Conservation (phyloP, 176 grass and related monocot species). For the Neostapfia colusana region DNA sequence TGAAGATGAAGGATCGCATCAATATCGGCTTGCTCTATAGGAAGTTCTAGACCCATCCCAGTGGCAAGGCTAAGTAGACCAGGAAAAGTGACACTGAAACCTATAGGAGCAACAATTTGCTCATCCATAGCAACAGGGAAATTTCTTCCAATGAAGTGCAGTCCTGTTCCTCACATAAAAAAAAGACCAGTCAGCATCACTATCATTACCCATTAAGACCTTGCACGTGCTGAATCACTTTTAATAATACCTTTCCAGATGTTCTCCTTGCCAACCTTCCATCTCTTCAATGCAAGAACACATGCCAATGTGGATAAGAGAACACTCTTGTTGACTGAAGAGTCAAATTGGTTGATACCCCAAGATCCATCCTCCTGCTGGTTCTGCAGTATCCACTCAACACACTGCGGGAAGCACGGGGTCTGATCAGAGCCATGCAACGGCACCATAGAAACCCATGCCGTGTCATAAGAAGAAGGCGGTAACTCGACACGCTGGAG, state of each 20-base stretch:
- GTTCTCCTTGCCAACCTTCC: conserved; percentile 64
- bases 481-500: conserved; percentile 32
- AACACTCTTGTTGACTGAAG: conserved; percentile 42
- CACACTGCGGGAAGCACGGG: conserved; percentile 56
- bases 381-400: conserved; percentile 66
- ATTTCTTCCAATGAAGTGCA: conserved; percentile 61
- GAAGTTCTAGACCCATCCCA: conserved; percentile 55
- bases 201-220: not conserved
- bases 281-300: conserved; percentile 65
- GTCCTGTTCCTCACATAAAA: conserved; percentile 28
- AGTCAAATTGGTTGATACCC: conserved; percentile 31
- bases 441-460: conserved; percentile 91
- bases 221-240: not conserved
- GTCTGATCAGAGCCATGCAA: conserved; percentile 21
- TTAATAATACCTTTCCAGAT: conserved; percentile 56
- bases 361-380: conserved; percentile 67
- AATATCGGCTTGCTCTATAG: conserved; percentile 32
- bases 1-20: conserved; percentile 28
- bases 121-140: conserved; percentile 47
- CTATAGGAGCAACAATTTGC: conserved; percentile 50
- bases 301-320: conserved; percentile 65
- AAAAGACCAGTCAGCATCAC: not conserved
- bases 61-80: conserved; percentile 57
- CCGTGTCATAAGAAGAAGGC: conserved; percentile 65
- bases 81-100: conserved; percentile 74